Evolutionary conservation across 805 yeast species (phyloP), one percentile per base, ranked within the genome.

Genomic region (Metahyphopichia silvanorum): DNA sequence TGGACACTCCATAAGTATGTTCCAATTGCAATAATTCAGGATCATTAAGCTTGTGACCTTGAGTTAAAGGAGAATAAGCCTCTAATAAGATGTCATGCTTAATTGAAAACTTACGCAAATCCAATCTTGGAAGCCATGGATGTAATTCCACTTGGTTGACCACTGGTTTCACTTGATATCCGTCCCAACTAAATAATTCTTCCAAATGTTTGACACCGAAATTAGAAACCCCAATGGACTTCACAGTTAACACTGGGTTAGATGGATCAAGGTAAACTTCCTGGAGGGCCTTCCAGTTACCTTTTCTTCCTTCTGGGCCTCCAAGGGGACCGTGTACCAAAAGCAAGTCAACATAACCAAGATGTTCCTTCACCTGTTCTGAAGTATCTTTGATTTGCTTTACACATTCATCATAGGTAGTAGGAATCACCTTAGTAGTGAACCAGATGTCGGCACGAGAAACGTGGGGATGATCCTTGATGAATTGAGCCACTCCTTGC

Each of bases 111-210:
- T 77, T 72, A 15, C 82, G 76, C 36, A 86, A 65, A 32, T 79
- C 78, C 33, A 68, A 60, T 46, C 83, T 67, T 61, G 82, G 85
- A 47, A 82, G 66, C 89, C 93, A 85, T 14, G 93, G 95, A 38
- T 86, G 85, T 32, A 86, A 70, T 56, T 86, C 95, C 49, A 86
- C 75, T 54, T 87, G 95, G 55, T 86, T 82, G 25, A 84, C 81
- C 0, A 80, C 86, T 0, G 95, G 63, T 32, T 52, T 49, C 17
- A 65, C 55, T 35, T 44, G 36, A 2, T 76, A 49, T 2, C 66
- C 76, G 3, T 70, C 69, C 82, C 85, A 78, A 3, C 51, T 44
- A 26, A 82, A 60, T 27, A 85, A 57, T 51, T 82, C 82, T 37
- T 78, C 71, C 16, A 85, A 53, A 50, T 79, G 86, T 4, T 55